Evolutionary conservation across 2,329 filamentous ascomycete species (phyloP), one percentile per base, ranked within the genome.

Genomic region (Teratosphaeria pseudoeucalypti): DNA sequence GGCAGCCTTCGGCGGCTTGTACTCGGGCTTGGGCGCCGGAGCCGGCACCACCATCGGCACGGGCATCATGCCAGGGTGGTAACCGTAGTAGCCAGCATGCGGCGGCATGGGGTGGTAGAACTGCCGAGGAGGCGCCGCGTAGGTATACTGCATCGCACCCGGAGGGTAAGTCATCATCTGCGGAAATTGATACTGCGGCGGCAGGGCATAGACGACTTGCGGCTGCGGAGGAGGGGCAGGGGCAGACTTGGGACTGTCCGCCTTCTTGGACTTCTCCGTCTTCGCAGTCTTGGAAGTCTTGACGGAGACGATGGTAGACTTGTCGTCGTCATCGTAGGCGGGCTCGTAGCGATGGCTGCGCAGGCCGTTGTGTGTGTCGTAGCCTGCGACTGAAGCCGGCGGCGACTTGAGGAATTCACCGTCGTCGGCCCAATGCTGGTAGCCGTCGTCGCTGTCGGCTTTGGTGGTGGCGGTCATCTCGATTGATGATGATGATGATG

Each of bases 391-490:
- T 6, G 65, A 55, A 37, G 37, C 32, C 32, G 55, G 55, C 5
- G 52, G 62, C 61, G 14, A 55, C 53, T 27, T 59, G 49, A 61
- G 52, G 26, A 49, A 56, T 37, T 57, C 59, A 58, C 60, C 61
- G 65, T 67, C 67, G 53, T 67, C 65, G 3, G 66, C 65, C 69
- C 68, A 71, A 60, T 71, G 69, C 61, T 71, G 65, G 63, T 68
- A 65, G 54, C 68, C 67, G 52, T 64, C 60, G 62, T 64, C 64
- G 43, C 55, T 57, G 56, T 55, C 57, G 29, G 14, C 34, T 34
- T 57, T 26, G 19, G 57, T 49, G 26, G 53, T 55, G n/a, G 47
- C 57, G 37, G 58, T 49, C 14, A 56, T 53, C 49, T 54, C 59
- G 29, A 54, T 23, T 23, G 23, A 23, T 23, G 23, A 32, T 32